Evolutionary conservation across 2,329 filamentous ascomycete genomes (phyloP).

Genomic region (Beauveria bassiana): DNA sequence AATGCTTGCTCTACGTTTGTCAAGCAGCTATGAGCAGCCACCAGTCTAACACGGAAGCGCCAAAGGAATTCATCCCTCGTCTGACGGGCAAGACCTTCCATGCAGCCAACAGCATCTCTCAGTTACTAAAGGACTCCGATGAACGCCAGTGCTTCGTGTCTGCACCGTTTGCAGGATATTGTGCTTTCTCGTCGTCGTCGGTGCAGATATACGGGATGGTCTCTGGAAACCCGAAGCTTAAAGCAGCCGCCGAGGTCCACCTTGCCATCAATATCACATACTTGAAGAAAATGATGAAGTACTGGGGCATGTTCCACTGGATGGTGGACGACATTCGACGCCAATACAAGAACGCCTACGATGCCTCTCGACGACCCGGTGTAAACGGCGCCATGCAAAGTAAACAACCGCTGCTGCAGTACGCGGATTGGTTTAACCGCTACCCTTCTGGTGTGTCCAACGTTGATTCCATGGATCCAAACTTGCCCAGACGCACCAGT

Average conservation of each 20-base stretch:
- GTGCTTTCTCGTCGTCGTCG: constrained; percentile 84
- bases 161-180: constrained; percentile 91
- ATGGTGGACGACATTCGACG: constrained; percentile 90
- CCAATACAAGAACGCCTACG: constrained; percentile 76
- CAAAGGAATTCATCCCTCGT: constrained; percentile 68
- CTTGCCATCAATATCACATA: constrained; percentile 84
- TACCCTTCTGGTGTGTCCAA: constrained; percentile 89
- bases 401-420: constrained; percentile 71
- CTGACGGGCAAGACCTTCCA: constrained; percentile 69
- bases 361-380: constrained; percentile 55
- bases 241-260: constrained; percentile 73
- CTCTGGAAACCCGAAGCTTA: constrained; percentile 69
- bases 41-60: constrained; percentile 60
- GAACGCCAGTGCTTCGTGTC: constrained; percentile 62
- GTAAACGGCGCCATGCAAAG: constrained; percentile 29
- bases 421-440: constrained; percentile 94
- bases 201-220: constrained; percentile 93
- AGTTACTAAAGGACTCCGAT: constrained; percentile 72
- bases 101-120: constrained; percentile 80
- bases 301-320: constrained; percentile 98
- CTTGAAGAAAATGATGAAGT: constrained; percentile 88
- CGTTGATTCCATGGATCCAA: constrained; percentile 73
- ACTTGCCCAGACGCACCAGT: constrained; percentile 59
- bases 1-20: constrained; percentile 84
- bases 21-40: constrained; percentile 71